Evolutionary conservation across 345 rosid species (phyloP).

Genomic region (Hirschfeldia incana): DNA sequence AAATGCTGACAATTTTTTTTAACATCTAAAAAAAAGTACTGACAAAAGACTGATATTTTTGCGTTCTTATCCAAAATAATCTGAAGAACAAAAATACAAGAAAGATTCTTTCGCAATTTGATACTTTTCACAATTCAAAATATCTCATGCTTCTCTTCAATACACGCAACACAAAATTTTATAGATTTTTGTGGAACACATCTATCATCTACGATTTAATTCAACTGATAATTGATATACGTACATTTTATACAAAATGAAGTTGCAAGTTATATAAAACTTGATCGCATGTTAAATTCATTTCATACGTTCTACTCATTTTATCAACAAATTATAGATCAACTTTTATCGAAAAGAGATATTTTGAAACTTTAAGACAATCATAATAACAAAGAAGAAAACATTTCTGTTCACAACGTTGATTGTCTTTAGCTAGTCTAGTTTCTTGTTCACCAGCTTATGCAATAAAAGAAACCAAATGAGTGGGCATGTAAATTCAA

Average conservation of each 20-base stretch:
- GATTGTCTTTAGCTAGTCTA: not conserved
- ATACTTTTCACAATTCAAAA: slow-evolving; percentile 14
- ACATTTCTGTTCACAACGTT: not conserved
- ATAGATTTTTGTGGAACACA: not conserved
- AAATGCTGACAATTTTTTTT: not conserved
- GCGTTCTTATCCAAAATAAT: slow-evolving; percentile 27
- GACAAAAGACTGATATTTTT: not conserved
- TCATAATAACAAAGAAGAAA: not conserved
- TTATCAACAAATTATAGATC: not conserved
- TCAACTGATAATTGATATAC: not conserved
- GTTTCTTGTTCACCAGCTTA: not conserved
- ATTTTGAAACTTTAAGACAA: not conserved
- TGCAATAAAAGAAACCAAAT: slow-evolving; percentile 17
- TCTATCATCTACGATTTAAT: not conserved
- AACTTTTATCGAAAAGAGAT: too few species aligned
- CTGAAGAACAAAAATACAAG: not conserved
- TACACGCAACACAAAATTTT: not conserved
- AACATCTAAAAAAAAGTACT: too few species aligned
- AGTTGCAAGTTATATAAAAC: not conserved
- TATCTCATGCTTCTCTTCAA: slow-evolving; percentile 16
- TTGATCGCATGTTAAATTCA: not conserved
- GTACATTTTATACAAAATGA: too few species aligned
- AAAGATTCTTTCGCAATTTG: slow-evolving; percentile 29
- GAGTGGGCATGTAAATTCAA: slow-evolving; percentile 3
- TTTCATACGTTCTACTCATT: not conserved